These are phyloP conservation scores for Cryptococcus hybrid DNA, from an alignment of 1,284 basidiomycete species.

Conservation along the genomic window DNA sequence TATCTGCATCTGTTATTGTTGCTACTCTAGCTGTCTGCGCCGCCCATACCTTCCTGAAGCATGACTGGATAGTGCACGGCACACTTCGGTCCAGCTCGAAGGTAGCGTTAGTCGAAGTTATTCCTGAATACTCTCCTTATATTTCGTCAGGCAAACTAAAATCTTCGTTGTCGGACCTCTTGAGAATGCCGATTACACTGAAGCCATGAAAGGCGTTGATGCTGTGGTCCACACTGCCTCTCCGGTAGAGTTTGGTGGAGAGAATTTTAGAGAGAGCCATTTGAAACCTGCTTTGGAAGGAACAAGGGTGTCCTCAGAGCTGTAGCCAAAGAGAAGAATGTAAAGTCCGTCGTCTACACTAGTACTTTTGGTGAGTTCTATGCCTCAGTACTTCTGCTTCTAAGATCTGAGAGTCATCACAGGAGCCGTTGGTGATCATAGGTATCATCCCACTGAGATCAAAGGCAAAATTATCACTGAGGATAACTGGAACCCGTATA, in stretches of 20 bases:
- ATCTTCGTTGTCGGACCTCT: conserved; percentile 24
- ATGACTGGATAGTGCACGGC: conserved; percentile 33
- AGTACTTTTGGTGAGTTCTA: conserved; percentile 18
- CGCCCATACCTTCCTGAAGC: conserved; percentile 21
- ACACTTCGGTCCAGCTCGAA: too few species aligned
- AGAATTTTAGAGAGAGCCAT: conserved; percentile 33
- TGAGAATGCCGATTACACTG: conserved; percentile 36
- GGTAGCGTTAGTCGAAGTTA: conserved; percentile 23
- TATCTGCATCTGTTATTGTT: too few species aligned
- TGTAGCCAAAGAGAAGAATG: conserved; percentile 28
- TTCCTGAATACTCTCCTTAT: conserved; percentile 33
- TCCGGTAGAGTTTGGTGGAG: conserved; percentile 22
- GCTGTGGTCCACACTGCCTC: conserved; percentile 16
- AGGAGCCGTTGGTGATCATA: too few species aligned
- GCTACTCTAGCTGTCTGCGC: conserved; percentile 25
- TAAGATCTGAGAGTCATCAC: not conserved
- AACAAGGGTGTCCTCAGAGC: conserved; percentile 48
- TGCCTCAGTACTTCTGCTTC: not conserved
- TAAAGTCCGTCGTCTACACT: conserved; percentile 20
- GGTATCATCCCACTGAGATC: too few species aligned
- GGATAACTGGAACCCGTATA: conserved; percentile 41
- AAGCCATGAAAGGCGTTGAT: conserved; percentile 30
- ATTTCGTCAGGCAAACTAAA: conserved; percentile 13
- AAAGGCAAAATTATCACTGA: conserved; percentile 26
- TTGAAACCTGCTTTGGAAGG: conserved; percentile 53